Percentiles rank a stretch among this genome's conserved stretches.
These are phyloP conservation scores for Penicillium tannophilum DNA, from an alignment of 495 filamentous ascomycete genomes.

Conservation along the genomic window DNA sequence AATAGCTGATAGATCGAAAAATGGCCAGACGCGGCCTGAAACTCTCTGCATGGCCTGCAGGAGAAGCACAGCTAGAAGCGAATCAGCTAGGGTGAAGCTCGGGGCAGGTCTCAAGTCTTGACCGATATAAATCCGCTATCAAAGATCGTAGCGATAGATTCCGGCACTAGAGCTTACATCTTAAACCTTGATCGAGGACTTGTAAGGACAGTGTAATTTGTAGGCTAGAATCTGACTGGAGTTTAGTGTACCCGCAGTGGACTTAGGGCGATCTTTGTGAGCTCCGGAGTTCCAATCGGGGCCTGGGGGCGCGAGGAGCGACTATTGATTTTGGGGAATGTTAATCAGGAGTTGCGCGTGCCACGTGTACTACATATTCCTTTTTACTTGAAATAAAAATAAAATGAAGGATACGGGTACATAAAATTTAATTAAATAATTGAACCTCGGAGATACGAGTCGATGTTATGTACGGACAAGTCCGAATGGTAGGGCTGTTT, in stretches of 20 bases:
- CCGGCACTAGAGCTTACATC: not conserved
- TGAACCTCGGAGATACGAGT: no score
- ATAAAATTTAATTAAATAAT: no score
- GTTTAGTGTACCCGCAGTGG: not conserved
- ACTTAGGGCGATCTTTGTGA: conserved; percentile 1
- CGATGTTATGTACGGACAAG: no score
- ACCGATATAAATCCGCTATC: conserved; percentile 1
- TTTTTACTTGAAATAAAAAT: not conserved
- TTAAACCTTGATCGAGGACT: not conserved
- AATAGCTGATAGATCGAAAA: not conserved
- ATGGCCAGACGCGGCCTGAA: not conserved
- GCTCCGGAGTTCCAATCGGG: not conserved
- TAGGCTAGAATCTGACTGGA: conserved; percentile 1
- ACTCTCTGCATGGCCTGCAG: not conserved
- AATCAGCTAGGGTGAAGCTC: not conserved
- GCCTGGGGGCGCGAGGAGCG: not conserved
- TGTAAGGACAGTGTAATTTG: not conserved
- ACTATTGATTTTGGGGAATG: not conserved
- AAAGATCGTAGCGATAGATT: not conserved
- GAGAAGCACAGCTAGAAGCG: not conserved
- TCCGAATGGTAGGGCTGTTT: not conserved
- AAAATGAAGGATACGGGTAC: not conserved
- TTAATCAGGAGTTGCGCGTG: not conserved
- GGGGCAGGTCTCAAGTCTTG: not conserved
- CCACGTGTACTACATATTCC: conserved; percentile 7